Base-by-base conservation (phyloP, 257 asterid species). In the Plantago elongata region DNA sequence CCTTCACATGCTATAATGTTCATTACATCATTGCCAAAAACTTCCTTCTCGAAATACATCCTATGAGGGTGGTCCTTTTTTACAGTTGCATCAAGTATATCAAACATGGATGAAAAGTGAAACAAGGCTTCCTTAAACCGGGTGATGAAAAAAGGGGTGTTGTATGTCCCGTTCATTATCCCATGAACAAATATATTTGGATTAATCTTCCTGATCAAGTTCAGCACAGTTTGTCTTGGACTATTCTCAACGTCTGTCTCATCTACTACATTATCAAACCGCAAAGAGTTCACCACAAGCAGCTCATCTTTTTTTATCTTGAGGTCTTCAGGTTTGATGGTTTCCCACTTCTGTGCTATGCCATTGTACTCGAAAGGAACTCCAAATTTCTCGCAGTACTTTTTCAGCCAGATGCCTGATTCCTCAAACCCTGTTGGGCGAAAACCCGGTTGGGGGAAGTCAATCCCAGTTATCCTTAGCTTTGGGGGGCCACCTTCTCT, bases 1-100 rank as follows among this genome's bases (percentile, higher is more conserved):
- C 45, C 83, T 50, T 81, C 86, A 57, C 86, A 81, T 1, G 86
- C 83, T 27, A 77, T 72, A 7, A 75, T 83, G 40, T 81, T 81
- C 77, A 72, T 77, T 0, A 73, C 76, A 63, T 75, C 80, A 56
- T 63, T 57, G 6, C 80, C 80, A 45, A 75, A 46, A 1, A 75
- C 59, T 10, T 16, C 46, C 27, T 45, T 66, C 71, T 75, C 80
- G 29, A 66, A 60, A 22, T 65, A 62, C 73, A 70, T 66, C 17
- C 80, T 62, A 60, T 75, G 76, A 11, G 57, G 76, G 34, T 38
- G 11, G 30, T 75, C 80, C 3, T 71, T 65, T 5, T 76, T 73
- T 11, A 75, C 67, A 15, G 50, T 67, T 5, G 76, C 67, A 44
- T 75, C 76, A 0, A 75, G 74, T 63, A 66, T 62, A 30, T 75